A percentile compares a stretch with the other conserved stretches of the same genome.
phyloP scores from a whole-genome alignment of 2,329 filamentous ascomycete genomes.

The Pseudonectria foliicola region DNA sequence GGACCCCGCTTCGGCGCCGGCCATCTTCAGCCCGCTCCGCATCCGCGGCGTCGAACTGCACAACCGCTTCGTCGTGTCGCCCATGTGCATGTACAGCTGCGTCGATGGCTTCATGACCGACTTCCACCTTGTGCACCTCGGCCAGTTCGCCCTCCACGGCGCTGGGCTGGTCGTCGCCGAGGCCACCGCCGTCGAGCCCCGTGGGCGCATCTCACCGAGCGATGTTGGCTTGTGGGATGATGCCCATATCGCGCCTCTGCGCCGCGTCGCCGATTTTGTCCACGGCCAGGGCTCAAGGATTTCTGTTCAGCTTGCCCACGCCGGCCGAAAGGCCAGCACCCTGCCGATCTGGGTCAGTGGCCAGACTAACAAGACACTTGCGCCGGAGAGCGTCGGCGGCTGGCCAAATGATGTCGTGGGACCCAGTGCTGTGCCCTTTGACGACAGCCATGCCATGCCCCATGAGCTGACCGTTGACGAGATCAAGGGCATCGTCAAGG shows the following conservation, averaged over 20 bases:
- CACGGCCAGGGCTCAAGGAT: conserved; percentile 72
- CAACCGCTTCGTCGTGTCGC: conserved; percentile 52
- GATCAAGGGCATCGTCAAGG: conserved; percentile 57
- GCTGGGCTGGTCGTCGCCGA: conserved; percentile 70
- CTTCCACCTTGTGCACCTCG: conserved; percentile 78
- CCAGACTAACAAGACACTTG: conserved; percentile 42
- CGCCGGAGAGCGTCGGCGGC: conserved; percentile 43
- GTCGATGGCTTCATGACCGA: conserved; percentile 63
- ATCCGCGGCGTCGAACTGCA: conserved; percentile 46
- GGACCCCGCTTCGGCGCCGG: conserved; percentile 35
- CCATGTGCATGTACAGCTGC: conserved; percentile 56
- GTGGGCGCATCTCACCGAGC: conserved; percentile 77
- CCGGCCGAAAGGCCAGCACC: conserved; percentile 61
- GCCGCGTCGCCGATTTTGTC: conserved; percentile 66
- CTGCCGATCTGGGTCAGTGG: conserved; percentile 56
- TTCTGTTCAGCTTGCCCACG: conserved; percentile 76
- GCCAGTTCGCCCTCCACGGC: conserved; percentile 69
- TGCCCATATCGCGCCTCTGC: conserved; percentile 66
- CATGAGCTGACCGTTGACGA: conserved; percentile 62
- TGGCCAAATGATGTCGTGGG: conserved; percentile 51
- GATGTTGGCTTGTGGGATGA: conserved; percentile 80
- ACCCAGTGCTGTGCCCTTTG: conserved; percentile 50
- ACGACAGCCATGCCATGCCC: conserved; percentile 52
- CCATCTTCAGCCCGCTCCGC: conserved; percentile 48
- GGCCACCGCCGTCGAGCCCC: conserved; percentile 65